Percentiles rank a stretch among this genome's conserved stretches.
These are phyloP conservation scores for Phytophthora macrochlamydospora DNA, from an alignment of 352 stramenopile species.

Conservation along the genomic window DNA sequence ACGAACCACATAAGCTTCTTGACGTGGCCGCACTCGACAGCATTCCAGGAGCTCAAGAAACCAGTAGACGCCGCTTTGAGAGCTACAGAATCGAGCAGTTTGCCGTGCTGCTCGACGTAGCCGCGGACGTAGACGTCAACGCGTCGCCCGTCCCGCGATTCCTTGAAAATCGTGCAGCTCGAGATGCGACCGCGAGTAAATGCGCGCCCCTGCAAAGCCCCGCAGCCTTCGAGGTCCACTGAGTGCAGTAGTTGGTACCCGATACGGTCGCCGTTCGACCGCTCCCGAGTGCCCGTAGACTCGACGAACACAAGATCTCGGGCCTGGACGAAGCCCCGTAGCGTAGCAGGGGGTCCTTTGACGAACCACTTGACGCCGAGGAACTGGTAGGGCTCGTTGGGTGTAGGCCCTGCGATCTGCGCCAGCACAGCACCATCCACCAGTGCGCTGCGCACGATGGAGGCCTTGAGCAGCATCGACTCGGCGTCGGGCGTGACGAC, in stretches of 20 bases:
- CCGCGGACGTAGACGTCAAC: conserved; percentile 50
- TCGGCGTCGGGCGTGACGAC: conserved; percentile 39
- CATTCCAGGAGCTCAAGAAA: conserved; percentile 54
- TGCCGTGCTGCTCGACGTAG: conserved; percentile 47
- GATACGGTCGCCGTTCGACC: conserved; percentile 32
- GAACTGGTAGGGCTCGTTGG: conserved; percentile 43
- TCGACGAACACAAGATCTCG: conserved; percentile 54
- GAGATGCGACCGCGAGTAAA: conserved; percentile 46
- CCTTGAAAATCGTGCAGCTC: conserved; percentile 45
- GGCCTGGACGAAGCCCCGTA: conserved; percentile 37
- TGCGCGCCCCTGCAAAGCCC: conserved; percentile 23
- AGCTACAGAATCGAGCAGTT: conserved; percentile 40
- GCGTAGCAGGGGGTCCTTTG: conserved; percentile 34
- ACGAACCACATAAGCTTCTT: conserved; percentile 58
- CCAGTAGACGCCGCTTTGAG: conserved; percentile 48
- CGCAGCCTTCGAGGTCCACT: conserved; percentile 40
- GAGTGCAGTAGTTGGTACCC: conserved; percentile 53
- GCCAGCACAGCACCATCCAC: conserved; percentile 46
- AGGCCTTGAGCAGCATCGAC: conserved; percentile 48
- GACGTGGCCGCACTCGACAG: conserved; percentile 44
- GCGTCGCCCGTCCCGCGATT: conserved; percentile 20
- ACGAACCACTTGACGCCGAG: conserved; percentile 61
- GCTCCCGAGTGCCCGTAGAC: conserved; percentile 35
- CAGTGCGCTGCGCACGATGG: conserved; percentile 36
- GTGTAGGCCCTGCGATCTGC: conserved; percentile 34